Percentiles rank a stretch among this genome's conserved stretches.
Evolutionary conservation across 148 eudicot species (phyloP).

Genomic region (Fagopyrum esculentum): DNA sequence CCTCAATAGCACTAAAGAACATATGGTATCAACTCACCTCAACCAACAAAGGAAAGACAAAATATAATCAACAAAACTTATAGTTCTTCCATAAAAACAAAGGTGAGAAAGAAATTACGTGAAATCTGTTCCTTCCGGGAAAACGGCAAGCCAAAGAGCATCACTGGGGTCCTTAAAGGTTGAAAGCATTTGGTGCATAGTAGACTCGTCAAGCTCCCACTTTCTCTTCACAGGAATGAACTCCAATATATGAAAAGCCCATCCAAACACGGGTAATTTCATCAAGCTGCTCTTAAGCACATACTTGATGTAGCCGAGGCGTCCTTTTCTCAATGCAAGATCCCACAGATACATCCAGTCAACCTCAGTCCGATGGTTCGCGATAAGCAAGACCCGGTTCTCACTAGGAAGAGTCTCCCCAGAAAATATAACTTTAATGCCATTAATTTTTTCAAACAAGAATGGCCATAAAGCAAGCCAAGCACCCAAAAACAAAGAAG

Average conservation of each 20-base stretch:
- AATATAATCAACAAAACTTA: not conserved
- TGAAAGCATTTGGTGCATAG: slow-evolving; percentile 68
- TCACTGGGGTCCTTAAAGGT: slow-evolving; percentile 53
- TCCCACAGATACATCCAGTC: slow-evolving; percentile 99
- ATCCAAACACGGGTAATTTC: slow-evolving; percentile 87
- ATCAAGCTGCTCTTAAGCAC: slow-evolving; percentile 89
- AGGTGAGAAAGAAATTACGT: slow-evolving; percentile 44
- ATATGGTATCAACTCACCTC: not conserved
- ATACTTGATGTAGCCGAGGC: slow-evolving; percentile 64
- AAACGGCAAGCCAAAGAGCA: slow-evolving; percentile 89
- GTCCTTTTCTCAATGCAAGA: slow-evolving; percentile 77
- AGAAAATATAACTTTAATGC: slow-evolving; percentile 65
- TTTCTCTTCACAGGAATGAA: slow-evolving; percentile 84
- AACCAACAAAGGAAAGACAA: not conserved
- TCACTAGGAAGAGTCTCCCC: slow-evolving; percentile 62
- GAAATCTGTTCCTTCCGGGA: slow-evolving; percentile 98
- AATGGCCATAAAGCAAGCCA: slow-evolving; percentile 97
- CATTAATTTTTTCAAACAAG: slow-evolving; percentile 75
- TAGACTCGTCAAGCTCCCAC: slow-evolving; percentile 73
- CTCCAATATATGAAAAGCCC: slow-evolving; percentile 83
- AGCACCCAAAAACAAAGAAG: slow-evolving; percentile 57
- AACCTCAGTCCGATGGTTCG: slow-evolving; percentile 94
- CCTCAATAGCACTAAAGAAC: not conserved
- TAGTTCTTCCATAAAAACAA: not conserved
- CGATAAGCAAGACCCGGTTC: slow-evolving; percentile 61